phyloP scores from a whole-genome alignment of 139 green algal genomes.

The Pseudopediastrum boryanum region DNA sequence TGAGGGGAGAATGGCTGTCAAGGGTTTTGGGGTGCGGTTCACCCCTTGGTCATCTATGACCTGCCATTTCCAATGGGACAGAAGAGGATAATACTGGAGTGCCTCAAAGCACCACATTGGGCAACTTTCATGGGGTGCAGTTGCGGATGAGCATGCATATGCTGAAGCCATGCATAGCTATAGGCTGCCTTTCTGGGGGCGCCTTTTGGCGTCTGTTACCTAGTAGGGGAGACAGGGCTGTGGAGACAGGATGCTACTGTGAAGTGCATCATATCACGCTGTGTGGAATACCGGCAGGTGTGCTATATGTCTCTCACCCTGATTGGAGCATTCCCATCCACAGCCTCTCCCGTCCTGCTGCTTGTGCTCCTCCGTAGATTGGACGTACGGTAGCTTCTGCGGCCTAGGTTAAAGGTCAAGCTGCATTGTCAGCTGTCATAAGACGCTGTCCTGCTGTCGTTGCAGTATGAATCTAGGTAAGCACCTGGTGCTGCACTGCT shows the following conservation, averaged over 20 bases:
- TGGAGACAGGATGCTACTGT: not conserved
- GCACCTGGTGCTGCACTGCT: no score
- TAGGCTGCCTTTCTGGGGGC: not conserved
- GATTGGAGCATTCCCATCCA: constrained; percentile 26
- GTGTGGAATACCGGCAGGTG: not conserved
- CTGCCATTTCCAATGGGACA: constrained; percentile 3
- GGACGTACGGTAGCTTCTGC: constrained; percentile 19
- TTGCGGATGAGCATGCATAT: not conserved
- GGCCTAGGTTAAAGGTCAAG: not conserved
- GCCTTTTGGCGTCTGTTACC: not conserved
- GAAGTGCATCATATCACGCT: not conserved
- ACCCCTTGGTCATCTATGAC: constrained; percentile 61
- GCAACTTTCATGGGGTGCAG: not conserved
- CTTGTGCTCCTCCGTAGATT: constrained; percentile 10
- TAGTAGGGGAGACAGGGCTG: not conserved
- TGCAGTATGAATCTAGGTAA: no score
- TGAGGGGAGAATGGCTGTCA: constrained; percentile 41
- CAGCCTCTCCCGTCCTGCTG: constrained; percentile 24
- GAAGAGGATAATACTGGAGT: not conserved
- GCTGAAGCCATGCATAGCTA: not conserved
- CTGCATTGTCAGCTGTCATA: not conserved
- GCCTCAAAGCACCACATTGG: not conserved
- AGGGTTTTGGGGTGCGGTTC: constrained; percentile 73
- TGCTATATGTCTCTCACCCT: not conserved
- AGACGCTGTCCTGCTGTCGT: no score